These are phyloP conservation scores for Pneumocystis carinii DNA, from an alignment of 1,139 yeast genomes.

Conservation along the genomic window DNA sequence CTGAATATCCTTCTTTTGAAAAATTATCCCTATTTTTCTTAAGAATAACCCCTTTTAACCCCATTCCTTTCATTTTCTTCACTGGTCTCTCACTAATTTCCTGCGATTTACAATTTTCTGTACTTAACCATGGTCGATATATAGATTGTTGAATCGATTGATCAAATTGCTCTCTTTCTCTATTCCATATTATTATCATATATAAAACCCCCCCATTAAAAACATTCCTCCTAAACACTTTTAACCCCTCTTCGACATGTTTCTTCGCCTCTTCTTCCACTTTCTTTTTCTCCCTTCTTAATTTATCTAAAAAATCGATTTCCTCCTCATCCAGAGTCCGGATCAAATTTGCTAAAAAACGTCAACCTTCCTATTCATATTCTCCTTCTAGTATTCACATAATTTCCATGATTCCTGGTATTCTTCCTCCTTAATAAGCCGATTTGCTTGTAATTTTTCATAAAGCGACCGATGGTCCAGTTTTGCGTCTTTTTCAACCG, in stretches of 20 bases:
- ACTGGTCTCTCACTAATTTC: not conserved
- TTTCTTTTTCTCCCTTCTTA: conserved; percentile 13
- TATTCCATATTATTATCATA: not conserved
- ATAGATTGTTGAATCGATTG: not conserved
- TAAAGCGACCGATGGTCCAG: conserved; percentile 16
- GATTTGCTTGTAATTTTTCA: conserved; percentile 17
- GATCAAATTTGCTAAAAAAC: conserved; percentile 12
- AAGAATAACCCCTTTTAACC: not conserved
- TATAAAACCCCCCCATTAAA: not conserved
- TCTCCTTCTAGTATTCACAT: not conserved
- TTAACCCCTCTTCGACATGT: not conserved
- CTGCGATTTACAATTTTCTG: not conserved
- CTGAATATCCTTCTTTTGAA: not conserved
- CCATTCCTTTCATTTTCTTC: not conserved
- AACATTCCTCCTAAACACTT: not conserved
- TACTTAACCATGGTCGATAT: not conserved
- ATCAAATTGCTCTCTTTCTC: not conserved
- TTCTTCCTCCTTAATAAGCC: conserved; percentile 17
- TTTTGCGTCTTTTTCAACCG: not conserved
- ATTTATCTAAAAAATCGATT: conserved; percentile 16
- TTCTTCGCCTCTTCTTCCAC: conserved; percentile 8
- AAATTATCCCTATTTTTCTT: not conserved
- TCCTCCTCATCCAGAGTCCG: conserved; percentile 19
- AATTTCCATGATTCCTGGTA: conserved; percentile 15
- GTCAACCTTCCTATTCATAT: not conserved